Percentiles rank a stretch among this genome's conserved stretches.
Conservation (phyloP, 495 filamentous ascomycete species). For the Podospora tetraspora region DNA sequence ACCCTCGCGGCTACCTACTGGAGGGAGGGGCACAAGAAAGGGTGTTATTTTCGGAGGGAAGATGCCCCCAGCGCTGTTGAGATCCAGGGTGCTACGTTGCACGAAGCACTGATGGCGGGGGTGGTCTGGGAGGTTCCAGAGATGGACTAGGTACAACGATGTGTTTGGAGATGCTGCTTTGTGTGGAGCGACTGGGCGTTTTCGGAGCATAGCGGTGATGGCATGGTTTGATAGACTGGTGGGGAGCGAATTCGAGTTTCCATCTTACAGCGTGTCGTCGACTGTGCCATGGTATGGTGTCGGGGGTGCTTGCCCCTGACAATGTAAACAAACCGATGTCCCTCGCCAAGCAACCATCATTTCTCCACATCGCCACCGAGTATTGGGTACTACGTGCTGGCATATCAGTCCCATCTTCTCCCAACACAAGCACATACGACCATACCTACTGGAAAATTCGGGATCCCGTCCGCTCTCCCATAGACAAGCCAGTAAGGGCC, state of each 20-base stretch:
- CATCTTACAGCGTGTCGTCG: neutral
- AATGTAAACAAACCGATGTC: neutral
- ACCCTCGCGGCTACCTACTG: neutral
- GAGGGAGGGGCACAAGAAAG: constrained; percentile 9
- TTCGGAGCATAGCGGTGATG: neutral
- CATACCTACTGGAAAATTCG: constrained; percentile 42
- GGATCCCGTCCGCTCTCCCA: constrained; percentile 51
- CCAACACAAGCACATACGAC: constrained; percentile 35
- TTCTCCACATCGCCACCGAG: neutral
- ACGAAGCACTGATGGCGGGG: neutral
- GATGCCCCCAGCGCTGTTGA: constrained; percentile 1
- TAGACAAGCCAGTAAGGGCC: constrained; percentile 35
- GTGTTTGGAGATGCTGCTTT: neutral
- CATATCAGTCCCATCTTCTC: neutral
- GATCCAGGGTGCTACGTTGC: constrained; percentile 11
- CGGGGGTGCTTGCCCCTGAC: neutral
- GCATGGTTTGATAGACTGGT: neutral
- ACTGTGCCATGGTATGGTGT: neutral
- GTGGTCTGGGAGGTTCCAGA: neutral
- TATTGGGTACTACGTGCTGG: no score
- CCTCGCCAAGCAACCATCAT: neutral
- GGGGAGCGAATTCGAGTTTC: neutral
- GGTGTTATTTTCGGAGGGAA: constrained; percentile 12
- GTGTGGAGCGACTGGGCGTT: neutral
- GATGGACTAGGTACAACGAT: neutral